These are phyloP conservation scores for Penicillium sp. DNA, from an alignment of 2,329 filamentous ascomycete genomes.

Conservation along the genomic window DNA sequence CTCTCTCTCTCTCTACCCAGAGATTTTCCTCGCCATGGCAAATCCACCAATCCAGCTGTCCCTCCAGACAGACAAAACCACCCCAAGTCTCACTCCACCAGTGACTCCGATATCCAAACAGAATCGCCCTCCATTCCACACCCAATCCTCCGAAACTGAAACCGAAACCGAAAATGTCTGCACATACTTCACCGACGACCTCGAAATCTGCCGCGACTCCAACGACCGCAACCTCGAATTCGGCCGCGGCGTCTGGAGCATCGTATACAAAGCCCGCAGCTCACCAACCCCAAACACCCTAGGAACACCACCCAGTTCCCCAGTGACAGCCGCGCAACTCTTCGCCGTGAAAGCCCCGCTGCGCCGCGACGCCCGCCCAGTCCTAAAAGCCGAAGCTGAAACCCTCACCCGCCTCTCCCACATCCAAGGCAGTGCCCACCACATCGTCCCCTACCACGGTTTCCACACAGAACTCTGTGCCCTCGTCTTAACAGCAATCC, in stretches of 20 bases:
- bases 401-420: constrained; percentile 42
- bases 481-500: constrained; percentile 48
- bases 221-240: constrained; percentile 39
- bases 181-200: constrained; percentile 29
- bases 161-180: constrained; percentile 3
- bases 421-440: constrained; percentile 32
- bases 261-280: constrained; percentile 46
- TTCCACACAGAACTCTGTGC: constrained; percentile 40
- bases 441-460: constrained; percentile 50
- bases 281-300: constrained; percentile 11
- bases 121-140: constrained; percentile 5
- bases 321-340: constrained; percentile 31
- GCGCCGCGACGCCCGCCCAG: constrained; percentile 41
- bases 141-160: background rate
- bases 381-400: constrained; percentile 46
- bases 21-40: background rate
- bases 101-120: constrained; percentile 35
- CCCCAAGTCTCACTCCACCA: constrained; percentile 35
- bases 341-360: constrained; percentile 49
- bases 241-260: constrained; percentile 51
- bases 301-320: constrained; percentile 40
- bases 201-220: constrained; percentile 33
- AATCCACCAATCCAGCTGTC: constrained; percentile 29
- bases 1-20: background rate
- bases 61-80: constrained; percentile 24